Base-by-base conservation (phyloP, 306 rosid genomes). In the Cicer pinnatifidum region DNA sequence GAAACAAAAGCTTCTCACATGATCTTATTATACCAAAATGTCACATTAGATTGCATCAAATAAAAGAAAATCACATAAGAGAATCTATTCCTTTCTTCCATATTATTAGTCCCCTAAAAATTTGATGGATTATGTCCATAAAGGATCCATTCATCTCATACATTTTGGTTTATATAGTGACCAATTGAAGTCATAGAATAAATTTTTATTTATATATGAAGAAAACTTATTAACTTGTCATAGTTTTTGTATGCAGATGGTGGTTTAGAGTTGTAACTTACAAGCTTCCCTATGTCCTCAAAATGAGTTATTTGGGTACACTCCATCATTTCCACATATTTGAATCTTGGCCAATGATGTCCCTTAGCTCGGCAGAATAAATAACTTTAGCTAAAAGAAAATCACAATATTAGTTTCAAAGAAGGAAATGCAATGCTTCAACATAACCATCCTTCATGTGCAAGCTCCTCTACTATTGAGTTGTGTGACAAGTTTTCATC, bases 171-270 rank as follows among this genome's bases (percentile, higher is more conserved):
- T 62, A 6, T 12, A 13, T 19, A 13, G 76, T 50, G 58, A 53
- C 73, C 65, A 43, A 40, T 46, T 61, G 39, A 39, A 9, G 43
- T 69, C 56, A 61, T 23, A 4, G 0, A 41, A 6, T 67, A 69
- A 9, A 43, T 67, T n/a, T 11, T 13, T 54, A 20, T 59, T 53
- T 47, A 15, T 39, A 69, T n/a, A 13, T 60, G 5, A 28, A 45
- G 23, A 61, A 56, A 46, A 68, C 72, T 66, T 54, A 76, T 51
- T 81, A 67, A 47, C 43, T 48, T 81, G 45, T 41, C 69, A 64
- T 78, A 58, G 50, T 53, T 64, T 50, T 40, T 66, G 84, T 82
- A 78, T 66, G 85, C 82, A 84, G 88, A 75, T 75, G 68, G 57
- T 78, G 75, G 52, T 66, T 17, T 48, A 11, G 66, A 68, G 46